Evolutionary conservation across 129 eudicot genomes (phyloP), one percentile per base, ranked within the genome.

Genomic region (Tagetes patula): DNA sequence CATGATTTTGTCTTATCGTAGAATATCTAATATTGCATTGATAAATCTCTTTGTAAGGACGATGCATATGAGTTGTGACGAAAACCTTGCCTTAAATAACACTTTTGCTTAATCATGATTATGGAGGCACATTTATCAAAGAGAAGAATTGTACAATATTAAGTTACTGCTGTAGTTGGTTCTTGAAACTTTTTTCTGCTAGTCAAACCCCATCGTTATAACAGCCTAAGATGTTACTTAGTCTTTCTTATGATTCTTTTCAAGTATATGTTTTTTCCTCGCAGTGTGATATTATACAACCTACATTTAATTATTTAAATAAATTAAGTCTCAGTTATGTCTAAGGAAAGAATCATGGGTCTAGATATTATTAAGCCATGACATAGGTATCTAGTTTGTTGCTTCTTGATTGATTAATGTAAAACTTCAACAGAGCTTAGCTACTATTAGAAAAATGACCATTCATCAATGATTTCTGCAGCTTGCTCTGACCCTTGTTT

Each of bases 401-500:
- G 12, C 61, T 43, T 76, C 39, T 56, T 56, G 69, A 45, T 34
- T 9, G 48, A 37, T 56, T 76, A 27, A 33, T 66, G 30, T 33
- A 11, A 10, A 67, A 8, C 49, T 56, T 31, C 14, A 47, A 39
- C 27, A 30, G n/a, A 46, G 31, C 39, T 6, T 74, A 1, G 14
- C 54, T 41, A n/a, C 14, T 68, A 2, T 38, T 13, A 14, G 40
- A 58, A 68, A 52, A 20, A 27, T 68, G n/a, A 31, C 14, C n/a
- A 14, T 56, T 56, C 46, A 50, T 76, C 47, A 75, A 50, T 78
- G 53, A 60, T 52, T 62, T 75, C 33, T 90, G 91, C 96, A 94
- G 98, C 96, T 88, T 79, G 82, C 93, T 71, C 76, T 94, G 60
- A 73, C 76, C 69, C 88, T 94, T 75, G 82, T 94, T 49, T 86